phyloP scores from a whole-genome alignment of 1,139 yeast genomes.

The Yamadazyma epiphylla region DNA sequence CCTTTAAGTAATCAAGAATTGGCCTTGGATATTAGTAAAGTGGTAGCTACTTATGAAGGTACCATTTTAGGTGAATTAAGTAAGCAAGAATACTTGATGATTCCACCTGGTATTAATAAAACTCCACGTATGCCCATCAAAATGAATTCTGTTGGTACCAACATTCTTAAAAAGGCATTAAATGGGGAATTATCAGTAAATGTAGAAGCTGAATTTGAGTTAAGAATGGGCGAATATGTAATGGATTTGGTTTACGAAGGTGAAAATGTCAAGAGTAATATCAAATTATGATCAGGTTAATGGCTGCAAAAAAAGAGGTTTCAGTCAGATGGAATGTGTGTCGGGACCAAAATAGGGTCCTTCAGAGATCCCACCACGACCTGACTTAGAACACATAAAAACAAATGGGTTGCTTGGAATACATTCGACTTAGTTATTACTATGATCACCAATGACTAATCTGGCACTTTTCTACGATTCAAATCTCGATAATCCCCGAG shows the following conservation, averaged over 20 bases:
- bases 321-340: too few relatives aligned
- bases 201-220: slow-evolving; percentile 37
- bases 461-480: too few relatives aligned
- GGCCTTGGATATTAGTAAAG: slow-evolving; percentile 35
- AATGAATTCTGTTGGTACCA: slow-evolving; percentile 46
- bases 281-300: slow-evolving; percentile 32
- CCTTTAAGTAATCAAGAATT: slow-evolving; percentile 46
- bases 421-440: too few relatives aligned
- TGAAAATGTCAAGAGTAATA: slow-evolving; percentile 34
- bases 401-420: too few relatives aligned
- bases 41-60: slow-evolving; percentile 45
- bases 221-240: slow-evolving; percentile 33
- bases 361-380: too few relatives aligned
- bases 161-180: slow-evolving; percentile 43
- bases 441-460: too few relatives aligned
- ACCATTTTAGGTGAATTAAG: slow-evolving; percentile 42
- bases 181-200: slow-evolving; percentile 49
- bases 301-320: slow-evolving; percentile 2
- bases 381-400: too few relatives aligned
- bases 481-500: too few relatives aligned
- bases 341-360: not conserved
- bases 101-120: slow-evolving; percentile 49
- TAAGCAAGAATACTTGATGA: slow-evolving; percentile 27
- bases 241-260: slow-evolving; percentile 44
- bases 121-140: slow-evolving; percentile 47